Conservation (phyloP, 1,284 basidiomycete genomes). For the Athelia sp. region DNA sequence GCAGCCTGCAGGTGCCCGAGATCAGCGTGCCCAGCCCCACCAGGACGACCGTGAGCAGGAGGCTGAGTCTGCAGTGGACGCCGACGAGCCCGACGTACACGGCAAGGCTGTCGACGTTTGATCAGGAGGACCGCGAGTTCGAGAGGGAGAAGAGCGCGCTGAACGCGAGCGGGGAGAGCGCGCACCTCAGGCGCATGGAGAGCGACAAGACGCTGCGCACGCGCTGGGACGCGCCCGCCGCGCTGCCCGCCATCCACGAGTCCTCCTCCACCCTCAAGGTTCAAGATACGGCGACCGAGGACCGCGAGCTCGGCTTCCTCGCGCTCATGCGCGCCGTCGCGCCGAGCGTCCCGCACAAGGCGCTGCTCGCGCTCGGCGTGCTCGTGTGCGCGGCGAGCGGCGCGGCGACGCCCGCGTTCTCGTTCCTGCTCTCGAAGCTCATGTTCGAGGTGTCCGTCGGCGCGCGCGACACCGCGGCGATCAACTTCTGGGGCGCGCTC, state of each 20-base stretch:
- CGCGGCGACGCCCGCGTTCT: constrained; percentile 65
- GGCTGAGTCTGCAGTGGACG: constrained; percentile 58
- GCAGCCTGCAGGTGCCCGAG: constrained; percentile 28
- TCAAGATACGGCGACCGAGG: constrained; percentile 11
- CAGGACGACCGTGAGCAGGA: constrained; percentile 25
- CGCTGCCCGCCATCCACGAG: constrained; percentile 10
- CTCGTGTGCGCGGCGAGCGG: constrained; percentile 49
- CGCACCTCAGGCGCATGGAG: constrained; percentile 22
- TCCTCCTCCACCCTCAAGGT: constrained; percentile 22
- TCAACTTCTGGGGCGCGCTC: constrained; percentile 67
- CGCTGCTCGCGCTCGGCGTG: constrained; percentile 44
- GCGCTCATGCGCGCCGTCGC: constrained; percentile 56
- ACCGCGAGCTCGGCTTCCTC: constrained; percentile 24
- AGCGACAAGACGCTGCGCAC: constrained; percentile 14
- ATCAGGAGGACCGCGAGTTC: constrained; percentile 30
- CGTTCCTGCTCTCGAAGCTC: constrained; percentile 58
- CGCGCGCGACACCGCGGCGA: constrained; percentile 51
- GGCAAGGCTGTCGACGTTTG: constrained; percentile 17
- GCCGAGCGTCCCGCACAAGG: constrained; percentile 74
- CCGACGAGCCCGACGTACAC: constrained; percentile 33
- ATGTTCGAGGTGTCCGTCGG: constrained; percentile 68
- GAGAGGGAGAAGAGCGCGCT: constrained; percentile 38
- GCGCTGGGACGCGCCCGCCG: constrained; percentile 19
- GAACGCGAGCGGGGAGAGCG: constrained; percentile 29
- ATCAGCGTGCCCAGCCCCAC: constrained; percentile 20